Base-by-base conservation (phyloP, 202 grass and related monocot species). In the Digitaria exilis region DNA sequence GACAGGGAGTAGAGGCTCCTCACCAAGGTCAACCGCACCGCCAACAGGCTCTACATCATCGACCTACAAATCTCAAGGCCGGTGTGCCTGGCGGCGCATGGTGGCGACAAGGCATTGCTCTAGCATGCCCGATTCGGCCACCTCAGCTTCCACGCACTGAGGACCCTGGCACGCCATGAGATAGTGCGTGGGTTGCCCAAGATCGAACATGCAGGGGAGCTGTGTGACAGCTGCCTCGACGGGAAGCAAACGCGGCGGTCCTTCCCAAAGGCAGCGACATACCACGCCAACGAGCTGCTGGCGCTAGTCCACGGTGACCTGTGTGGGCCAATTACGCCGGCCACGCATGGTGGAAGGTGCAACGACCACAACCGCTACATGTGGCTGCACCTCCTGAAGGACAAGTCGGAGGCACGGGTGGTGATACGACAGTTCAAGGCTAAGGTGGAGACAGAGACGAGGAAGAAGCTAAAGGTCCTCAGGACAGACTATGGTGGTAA, bases 211-310 rank as follows among this genome's bases (percentile, higher is more conserved):
- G 50, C 0, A 1, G 18, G 50, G 0, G 18, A 52, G 50, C 50
- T 52, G 5, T 52, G 4, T 5, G 17, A 52, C 5, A 52, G 17
- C 50, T 52, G 50, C 50, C 50, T 52, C 18, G 18, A 17, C 5
- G 4, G 50, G 5, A 52, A 52, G 5, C 18, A 52, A 6, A 52
- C 18, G 50, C 1, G 50, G 18, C 18, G 12, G 2, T 3, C 57
- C 0, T 60, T 60, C 12, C 57, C 57, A 0, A 28, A 15, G 57
- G 5, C 24, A 12, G 25, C 12, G 1, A 15, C 2, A 4, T 7
- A 15, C 45, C 12, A 13, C 0, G 57, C 25, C 0, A 13, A 1
- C 1, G 57, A 37, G 0, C 35, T 0, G 0, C 25, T 60, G 4
- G 4, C 14, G 13, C 57, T 60, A 0, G 10, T 60, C 25, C 25